A percentile compares a stretch with the other conserved stretches of the same genome.
phyloP scores from a whole-genome alignment of 345 rosid genomes.

The Passiflora organensis region DNA sequence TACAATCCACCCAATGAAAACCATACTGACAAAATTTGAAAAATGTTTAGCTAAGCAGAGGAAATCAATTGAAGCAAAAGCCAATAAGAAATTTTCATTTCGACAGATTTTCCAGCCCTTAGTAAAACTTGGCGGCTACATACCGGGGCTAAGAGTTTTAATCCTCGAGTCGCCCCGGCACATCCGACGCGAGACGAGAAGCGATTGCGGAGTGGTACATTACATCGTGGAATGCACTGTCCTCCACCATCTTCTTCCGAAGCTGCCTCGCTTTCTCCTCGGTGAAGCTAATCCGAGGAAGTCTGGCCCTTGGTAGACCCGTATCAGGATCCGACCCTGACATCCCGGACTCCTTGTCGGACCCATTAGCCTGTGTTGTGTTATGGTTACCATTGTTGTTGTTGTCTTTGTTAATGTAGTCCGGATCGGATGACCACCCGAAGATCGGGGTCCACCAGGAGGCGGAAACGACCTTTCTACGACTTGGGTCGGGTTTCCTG shows the following conservation, averaged over 20 bases:
- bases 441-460: conserved; percentile 67
- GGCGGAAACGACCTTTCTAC: conserved; percentile 19
- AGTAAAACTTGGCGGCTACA: neutral
- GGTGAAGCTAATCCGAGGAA: conserved; percentile 46
- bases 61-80: neutral
- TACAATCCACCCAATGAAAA: no score
- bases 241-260: conserved; percentile 44
- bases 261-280: conserved; percentile 69
- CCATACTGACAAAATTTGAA: no score
- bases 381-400: neutral
- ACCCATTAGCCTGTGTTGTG: neutral
- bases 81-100: neutral
- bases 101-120: conserved; percentile 6
- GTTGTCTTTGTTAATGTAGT: conserved; percentile 34
- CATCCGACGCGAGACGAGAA: conserved; percentile 45
- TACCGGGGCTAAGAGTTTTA: neutral
- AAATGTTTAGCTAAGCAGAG: no score
- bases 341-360: conserved; percentile 2
- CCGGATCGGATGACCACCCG: conserved; percentile 61
- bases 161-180: conserved; percentile 12
- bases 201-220: conserved; percentile 82
- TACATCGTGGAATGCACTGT: conserved; percentile 50
- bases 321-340: conserved; percentile 20
- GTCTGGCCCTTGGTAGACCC: conserved; percentile 22
- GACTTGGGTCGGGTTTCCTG: conserved; percentile 19